phyloP scores from a whole-genome alignment of 352 stramenopile species.

The Pythium guiyangense region DNA sequence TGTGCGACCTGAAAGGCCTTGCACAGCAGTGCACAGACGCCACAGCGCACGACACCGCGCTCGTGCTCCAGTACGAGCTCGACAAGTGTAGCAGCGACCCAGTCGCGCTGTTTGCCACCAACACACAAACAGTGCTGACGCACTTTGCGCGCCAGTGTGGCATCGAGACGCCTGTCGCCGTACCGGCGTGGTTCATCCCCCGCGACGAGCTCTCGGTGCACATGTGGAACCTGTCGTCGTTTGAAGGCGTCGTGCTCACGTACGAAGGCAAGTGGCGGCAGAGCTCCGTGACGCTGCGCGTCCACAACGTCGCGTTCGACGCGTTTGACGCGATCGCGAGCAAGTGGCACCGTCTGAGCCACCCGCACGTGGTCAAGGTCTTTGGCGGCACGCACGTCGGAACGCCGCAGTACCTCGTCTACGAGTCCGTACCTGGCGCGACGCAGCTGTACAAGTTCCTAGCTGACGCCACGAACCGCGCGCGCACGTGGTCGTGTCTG shows the following conservation, averaged over 20 bases:
- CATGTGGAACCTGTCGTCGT: no score
- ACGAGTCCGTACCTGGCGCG: background rate
- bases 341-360: slow-evolving; percentile 3
- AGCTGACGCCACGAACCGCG: background rate
- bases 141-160: no score
- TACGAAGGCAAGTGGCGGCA: no score
- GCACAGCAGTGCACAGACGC: no score
- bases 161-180: no score
- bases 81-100: background rate
- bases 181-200: no score
- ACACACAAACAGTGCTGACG: background rate
- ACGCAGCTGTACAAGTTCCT: background rate
- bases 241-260: no score
- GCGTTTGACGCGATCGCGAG: background rate
- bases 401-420: background rate
- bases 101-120: background rate
- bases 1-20: no score
- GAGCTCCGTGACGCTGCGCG: no score
- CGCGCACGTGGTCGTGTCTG: slow-evolving; percentile 8
- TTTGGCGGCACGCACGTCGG: background rate
- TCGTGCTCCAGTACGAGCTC: background rate
- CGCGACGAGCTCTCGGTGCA: no score
- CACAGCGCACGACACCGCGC: background rate
- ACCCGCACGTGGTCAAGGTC: slow-evolving; percentile 9
- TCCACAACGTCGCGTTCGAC: background rate